Evolutionary conservation across 2,329 filamentous ascomycete genomes (phyloP).

Genomic region (Epichloe glyceriae): DNA sequence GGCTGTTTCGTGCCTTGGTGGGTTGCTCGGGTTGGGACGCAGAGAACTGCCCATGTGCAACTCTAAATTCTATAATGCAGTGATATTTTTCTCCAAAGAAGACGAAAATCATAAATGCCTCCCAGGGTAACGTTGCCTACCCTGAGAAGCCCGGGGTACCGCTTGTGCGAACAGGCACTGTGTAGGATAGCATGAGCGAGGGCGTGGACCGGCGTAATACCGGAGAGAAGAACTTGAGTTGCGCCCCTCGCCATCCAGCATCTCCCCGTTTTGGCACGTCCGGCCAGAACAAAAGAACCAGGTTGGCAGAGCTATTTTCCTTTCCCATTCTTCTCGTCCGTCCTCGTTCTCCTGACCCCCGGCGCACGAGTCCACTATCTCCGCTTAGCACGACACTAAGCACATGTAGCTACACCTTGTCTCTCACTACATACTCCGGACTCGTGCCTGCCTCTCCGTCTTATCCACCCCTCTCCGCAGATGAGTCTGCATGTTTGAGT

Average conservation of each 20-base stretch:
- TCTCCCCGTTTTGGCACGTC: background rate
- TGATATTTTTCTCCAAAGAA: too few species aligned
- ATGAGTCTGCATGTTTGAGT: background rate
- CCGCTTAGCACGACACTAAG: background rate
- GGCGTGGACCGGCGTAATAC: background rate
- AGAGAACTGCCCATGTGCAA: too few species aligned
- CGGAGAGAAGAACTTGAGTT: background rate
- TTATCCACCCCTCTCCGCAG: slow-evolving; percentile 1
- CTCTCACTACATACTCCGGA: background rate
- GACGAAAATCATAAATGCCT: too few species aligned
- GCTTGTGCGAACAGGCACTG: background rate
- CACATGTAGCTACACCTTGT: too few species aligned
- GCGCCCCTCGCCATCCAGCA: background rate
- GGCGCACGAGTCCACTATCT: background rate
- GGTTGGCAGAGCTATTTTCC: background rate
- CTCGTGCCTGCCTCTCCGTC: background rate
- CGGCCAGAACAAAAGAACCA: slow-evolving; percentile 3
- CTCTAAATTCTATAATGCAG: too few species aligned
- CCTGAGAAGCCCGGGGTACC: background rate
- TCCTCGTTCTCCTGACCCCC: background rate
- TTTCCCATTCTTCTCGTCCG: background rate
- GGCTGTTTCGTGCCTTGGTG: too few species aligned
- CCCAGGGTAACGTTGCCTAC: background rate
- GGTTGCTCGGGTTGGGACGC: too few species aligned
- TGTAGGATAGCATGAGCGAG: background rate